phyloP scores from a whole-genome alignment of 2,329 filamentous ascomycete species.

The Penicillium sp. region DNA sequence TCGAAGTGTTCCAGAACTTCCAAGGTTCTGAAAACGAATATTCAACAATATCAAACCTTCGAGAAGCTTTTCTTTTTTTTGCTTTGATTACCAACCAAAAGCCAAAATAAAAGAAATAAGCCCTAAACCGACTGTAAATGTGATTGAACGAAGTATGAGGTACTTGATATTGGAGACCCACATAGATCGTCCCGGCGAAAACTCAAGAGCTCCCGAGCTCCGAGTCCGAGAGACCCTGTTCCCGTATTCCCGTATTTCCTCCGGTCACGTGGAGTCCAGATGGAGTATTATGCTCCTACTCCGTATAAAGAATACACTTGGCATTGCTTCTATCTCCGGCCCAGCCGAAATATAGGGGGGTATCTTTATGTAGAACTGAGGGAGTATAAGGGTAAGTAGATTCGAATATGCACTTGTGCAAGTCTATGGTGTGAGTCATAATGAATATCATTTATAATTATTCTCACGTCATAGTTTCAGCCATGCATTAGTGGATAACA shows the following conservation, averaged over 20 bases:
- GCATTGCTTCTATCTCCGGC: background rate
- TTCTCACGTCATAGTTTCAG: background rate
- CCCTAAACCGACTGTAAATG: background rate
- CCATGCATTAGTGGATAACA: background rate
- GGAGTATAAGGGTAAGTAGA: background rate
- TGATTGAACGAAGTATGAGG: slow-evolving; percentile 7
- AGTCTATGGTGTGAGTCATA: background rate
- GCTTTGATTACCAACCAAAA: background rate
- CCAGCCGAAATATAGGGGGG: background rate
- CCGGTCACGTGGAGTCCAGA: slow-evolving; percentile 18
- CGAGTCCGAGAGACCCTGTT: slow-evolving; percentile 1
- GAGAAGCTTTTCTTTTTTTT: background rate
- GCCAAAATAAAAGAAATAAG: background rate
- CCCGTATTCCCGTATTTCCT: slow-evolving; percentile 14
- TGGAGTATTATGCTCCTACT: slow-evolving; percentile 17
- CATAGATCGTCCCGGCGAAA: slow-evolving; percentile 11
- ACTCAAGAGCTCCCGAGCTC: background rate
- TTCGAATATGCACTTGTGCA: background rate
- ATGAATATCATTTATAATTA: background rate
- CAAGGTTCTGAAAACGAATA: background rate
- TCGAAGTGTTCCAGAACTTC: background rate
- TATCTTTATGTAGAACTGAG: background rate
- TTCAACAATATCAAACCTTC: too few species aligned
- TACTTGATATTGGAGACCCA: slow-evolving; percentile 10
- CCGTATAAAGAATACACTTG: background rate